Evolutionary conservation across 768 basidiomycete species (phyloP), one percentile per base, ranked within the genome.

Genomic region (Clathrus columnatus): DNA sequence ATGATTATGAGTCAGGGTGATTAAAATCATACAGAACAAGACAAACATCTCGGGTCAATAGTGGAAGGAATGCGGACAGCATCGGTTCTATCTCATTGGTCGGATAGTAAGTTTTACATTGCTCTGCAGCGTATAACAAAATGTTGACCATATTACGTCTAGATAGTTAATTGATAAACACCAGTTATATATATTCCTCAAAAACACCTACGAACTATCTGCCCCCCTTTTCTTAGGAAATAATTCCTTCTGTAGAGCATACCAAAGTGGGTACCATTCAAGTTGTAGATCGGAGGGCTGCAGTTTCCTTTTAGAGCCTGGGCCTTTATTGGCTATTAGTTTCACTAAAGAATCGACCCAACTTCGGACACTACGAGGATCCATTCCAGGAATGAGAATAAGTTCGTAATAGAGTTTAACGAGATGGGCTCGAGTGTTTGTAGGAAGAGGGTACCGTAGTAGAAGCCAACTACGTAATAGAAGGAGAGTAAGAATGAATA

Each of bases 321-420:
- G 73, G 7, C 54, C 54, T 70, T 85, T 88, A 65, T 75, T 81
- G 36, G 78, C 75, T 14, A 89, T 72, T 45, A 91, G 73, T 56
- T 85, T 82, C 46, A 82, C 77, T 60, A 90, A 74, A 80, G 87
- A 87, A 62, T 86, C 85, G 14, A 84, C 81, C 86, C 87, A 91
- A 65, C 74, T 80, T 48, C 85, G 80, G 57, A 82, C 73, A 60
- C 84, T 73, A 43, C 84, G 81, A 8, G 82, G 75, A 51, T 91
- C 87, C 51, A 90, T 71, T 48, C 87, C 87, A 45, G 88, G 89
- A 7, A 87, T 65, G 29, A 88, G 70, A 65, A 79, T 81, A n/a
- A 91, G 69, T 63, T 91, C 85, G 62, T 86, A 91, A 68, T 90
- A 90, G 48, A 91, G 69, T 32, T 75, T 76, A 14, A 83, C 85